A percentile compares a stretch with the other conserved stretches of the same genome.
phyloP scores from a whole-genome alignment of 768 basidiomycete species.

The Agrocybe pediades region DNA sequence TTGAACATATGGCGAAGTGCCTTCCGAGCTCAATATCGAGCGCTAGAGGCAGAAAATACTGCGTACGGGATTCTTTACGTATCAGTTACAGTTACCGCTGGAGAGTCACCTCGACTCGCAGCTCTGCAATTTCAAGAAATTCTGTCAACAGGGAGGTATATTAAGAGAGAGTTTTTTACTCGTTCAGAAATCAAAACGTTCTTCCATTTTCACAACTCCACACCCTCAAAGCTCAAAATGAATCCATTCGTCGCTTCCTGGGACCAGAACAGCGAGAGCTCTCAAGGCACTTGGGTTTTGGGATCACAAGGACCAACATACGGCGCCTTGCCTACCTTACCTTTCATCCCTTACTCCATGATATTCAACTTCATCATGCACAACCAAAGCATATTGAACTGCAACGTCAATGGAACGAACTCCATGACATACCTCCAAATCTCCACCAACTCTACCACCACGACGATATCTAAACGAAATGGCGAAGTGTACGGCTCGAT shows the following conservation, averaged over 20 bases:
- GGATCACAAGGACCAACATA: constrained; percentile 10
- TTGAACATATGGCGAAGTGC: background rate
- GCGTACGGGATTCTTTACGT: background rate
- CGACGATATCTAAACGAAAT: constrained; percentile 38
- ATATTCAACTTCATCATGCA: constrained; percentile 43
- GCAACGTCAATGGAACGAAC: constrained; percentile 41
- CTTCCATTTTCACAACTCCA: no score
- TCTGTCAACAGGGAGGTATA: background rate
- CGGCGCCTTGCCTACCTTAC: constrained; percentile 15
- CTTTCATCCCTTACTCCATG: constrained; percentile 30
- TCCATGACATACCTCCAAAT: constrained; percentile 39
- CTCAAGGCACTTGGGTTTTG: constrained; percentile 2
- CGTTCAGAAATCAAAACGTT: no score
- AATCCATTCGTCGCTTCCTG: constrained; percentile 14
- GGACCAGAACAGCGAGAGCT: constrained; percentile 6
- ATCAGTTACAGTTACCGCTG: background rate
- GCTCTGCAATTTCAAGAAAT: background rate
- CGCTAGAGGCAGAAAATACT: background rate
- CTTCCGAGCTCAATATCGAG: background rate
- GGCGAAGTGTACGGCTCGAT: constrained; percentile 40
- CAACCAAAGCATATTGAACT: constrained; percentile 44
- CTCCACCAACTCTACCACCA: constrained; percentile 34
- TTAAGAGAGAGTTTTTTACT: background rate
- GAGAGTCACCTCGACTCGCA: background rate
- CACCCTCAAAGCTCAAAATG: constrained; percentile 1